These are phyloP conservation scores for Russula sp. DNA, from an alignment of 768 basidiomycete species.

Conservation along the genomic window DNA sequence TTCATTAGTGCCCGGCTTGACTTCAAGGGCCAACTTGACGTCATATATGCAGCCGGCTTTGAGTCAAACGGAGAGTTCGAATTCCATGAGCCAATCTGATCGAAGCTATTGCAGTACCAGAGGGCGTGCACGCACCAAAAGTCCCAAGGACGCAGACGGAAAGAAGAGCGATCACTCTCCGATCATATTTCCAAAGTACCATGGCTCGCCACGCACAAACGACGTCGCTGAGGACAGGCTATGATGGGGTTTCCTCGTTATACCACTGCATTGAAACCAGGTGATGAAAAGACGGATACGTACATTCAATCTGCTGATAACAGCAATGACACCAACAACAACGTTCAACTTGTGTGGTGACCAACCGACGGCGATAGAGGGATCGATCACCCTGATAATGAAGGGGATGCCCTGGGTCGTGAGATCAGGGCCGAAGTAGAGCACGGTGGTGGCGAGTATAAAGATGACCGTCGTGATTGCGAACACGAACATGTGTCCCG, in stretches of 20 bases:
- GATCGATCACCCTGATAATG: conserved; percentile 11
- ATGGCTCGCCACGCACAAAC: conserved; percentile 26
- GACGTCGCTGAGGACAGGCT: conserved; percentile 26
- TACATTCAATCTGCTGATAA: conserved; percentile 17
- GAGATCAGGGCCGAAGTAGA: conserved; percentile 12
- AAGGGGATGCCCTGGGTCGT: conserved; percentile 13
- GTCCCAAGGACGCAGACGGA: conserved; percentile 15
- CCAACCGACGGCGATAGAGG: conserved; percentile 12
- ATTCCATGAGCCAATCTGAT: neutral
- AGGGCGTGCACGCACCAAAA: conserved; percentile 2
- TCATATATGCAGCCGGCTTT: conserved; percentile 14
- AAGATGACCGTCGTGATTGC: conserved; percentile 8
- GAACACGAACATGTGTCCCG: conserved; percentile 19
- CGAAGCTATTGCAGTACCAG: too few relatives aligned
- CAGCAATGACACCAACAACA: conserved; percentile 1
- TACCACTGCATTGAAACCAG: too few relatives aligned
- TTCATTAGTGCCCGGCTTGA: conserved; percentile 6
- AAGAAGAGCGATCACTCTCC: conserved; percentile 19
- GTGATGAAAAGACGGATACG: neutral
- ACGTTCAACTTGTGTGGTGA: conserved; percentile 18
- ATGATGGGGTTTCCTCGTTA: neutral
- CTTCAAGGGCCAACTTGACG: conserved; percentile 13
- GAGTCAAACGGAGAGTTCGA: neutral
- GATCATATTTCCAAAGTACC: conserved; percentile 20
- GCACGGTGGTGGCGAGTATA: conserved; percentile 16